A percentile compares a stretch with the other conserved stretches of the same genome.
These are phyloP conservation scores for Lepidium campestre DNA, from an alignment of 441 rosid species.

Conservation along the genomic window DNA sequence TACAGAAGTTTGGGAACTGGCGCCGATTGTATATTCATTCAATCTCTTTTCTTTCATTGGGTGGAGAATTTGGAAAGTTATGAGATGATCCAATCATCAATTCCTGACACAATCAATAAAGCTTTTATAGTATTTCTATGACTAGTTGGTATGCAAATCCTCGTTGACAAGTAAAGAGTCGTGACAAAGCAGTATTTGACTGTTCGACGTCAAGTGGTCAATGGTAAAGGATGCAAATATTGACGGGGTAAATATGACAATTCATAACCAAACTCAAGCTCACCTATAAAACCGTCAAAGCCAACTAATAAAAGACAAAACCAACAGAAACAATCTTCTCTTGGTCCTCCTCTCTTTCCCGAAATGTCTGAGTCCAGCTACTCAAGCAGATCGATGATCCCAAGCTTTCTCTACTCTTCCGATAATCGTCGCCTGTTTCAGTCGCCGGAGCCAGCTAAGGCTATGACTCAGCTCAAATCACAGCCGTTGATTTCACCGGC, in stretches of 20 bases:
- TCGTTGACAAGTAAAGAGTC: constrained; percentile 23
- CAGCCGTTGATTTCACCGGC: constrained; percentile 13
- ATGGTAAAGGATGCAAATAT: neutral
- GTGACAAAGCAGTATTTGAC: constrained; percentile 11
- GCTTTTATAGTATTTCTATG: too few relatives aligned
- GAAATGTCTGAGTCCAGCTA: constrained; percentile 40
- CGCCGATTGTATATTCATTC: too few relatives aligned
- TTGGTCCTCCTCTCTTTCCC: neutral
- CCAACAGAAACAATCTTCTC: neutral
- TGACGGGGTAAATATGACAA: neutral
- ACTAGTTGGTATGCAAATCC: neutral
- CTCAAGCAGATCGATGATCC: constrained; percentile 40
- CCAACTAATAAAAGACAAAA: neutral
- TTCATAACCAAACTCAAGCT: neutral
- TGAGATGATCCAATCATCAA: too few relatives aligned
- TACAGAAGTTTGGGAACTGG: too few relatives aligned
- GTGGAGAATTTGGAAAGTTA: too few relatives aligned
- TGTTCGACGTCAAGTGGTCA: neutral
- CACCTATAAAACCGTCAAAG: constrained; percentile 6
- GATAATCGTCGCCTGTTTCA: constrained; percentile 27
- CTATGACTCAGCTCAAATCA: constrained; percentile 2
- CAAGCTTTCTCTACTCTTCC: constrained; percentile 45
- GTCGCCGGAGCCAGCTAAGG: constrained; percentile 14
- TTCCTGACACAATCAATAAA: too few relatives aligned
- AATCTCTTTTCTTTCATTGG: too few relatives aligned